A percentile compares a stretch with the other conserved stretches of the same genome.
These are phyloP conservation scores for Ogataea methanolica DNA, from an alignment of 805 yeast genomes.

Conservation along the genomic window DNA sequence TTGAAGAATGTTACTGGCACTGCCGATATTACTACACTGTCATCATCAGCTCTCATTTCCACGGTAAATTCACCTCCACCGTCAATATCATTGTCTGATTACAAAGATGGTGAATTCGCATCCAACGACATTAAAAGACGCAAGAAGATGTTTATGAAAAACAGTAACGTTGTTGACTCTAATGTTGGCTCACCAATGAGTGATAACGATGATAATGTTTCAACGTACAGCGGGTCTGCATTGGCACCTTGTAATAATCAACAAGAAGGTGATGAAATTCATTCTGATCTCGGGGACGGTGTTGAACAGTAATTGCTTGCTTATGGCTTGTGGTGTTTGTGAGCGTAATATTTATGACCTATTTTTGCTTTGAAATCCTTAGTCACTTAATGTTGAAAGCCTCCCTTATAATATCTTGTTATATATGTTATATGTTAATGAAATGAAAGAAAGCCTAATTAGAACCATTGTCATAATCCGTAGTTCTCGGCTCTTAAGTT, in stretches of 20 bases:
- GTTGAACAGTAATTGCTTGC: too few species aligned
- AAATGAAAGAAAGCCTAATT: too few species aligned
- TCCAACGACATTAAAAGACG: slow-evolving; percentile 19
- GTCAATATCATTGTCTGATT: background rate
- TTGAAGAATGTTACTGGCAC: background rate
- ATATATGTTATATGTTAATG: too few species aligned
- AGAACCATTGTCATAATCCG: too few species aligned
- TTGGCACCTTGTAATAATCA: slow-evolving; percentile 16
- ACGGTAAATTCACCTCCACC: background rate
- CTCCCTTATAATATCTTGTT: too few species aligned
- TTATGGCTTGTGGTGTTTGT: background rate
- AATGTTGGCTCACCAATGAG: slow-evolving; percentile 28
- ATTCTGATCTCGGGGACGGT: slow-evolving; percentile 7
- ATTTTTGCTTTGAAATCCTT: too few species aligned
- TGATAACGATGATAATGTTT: slow-evolving; percentile 27
- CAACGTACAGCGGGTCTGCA: slow-evolving; percentile 27
- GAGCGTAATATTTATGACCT: too few species aligned
- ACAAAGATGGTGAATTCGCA: background rate
- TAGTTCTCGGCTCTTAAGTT: too few species aligned
- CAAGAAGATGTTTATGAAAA: slow-evolving; percentile 16
- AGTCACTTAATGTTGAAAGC: too few species aligned
- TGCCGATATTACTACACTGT: too few species aligned
- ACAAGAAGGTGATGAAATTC: slow-evolving; percentile 8
- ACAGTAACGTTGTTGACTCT: slow-evolving; percentile 14
- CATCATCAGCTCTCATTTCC: background rate